Percentiles rank a stretch among this genome's conserved stretches.
These are phyloP conservation scores for Suhomyces vadensis DNA, from an alignment of 805 yeast genomes.

Conservation along the genomic window DNA sequence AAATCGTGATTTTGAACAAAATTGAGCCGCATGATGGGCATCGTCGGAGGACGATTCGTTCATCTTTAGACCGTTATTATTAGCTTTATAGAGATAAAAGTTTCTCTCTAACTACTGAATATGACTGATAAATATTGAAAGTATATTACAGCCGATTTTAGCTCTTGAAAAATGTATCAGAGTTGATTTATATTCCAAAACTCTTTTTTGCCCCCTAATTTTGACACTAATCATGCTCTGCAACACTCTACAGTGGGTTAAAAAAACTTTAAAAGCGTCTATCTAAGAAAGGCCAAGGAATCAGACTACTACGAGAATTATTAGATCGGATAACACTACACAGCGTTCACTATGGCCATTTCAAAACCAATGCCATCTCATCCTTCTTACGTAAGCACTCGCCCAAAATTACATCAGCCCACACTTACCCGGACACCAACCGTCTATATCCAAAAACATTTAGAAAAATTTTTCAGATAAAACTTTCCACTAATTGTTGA, in stretches of 20 bases:
- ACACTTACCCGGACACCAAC: constrained; percentile 14
- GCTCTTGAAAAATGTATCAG: not conserved
- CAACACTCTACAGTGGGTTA: not conserved
- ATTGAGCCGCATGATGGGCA: constrained; percentile 16
- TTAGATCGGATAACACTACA: not conserved
- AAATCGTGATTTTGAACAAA: not conserved
- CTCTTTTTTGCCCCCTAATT: not conserved
- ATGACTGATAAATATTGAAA: too few species aligned
- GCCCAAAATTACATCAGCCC: not conserved
- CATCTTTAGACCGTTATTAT: constrained; percentile 8
- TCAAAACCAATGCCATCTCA: not conserved
- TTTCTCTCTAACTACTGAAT: too few species aligned
- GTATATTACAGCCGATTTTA: not conserved
- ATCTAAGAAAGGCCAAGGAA: not conserved
- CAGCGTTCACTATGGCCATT: not conserved
- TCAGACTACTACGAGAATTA: too few species aligned
- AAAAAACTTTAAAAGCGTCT: not conserved
- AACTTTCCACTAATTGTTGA: not conserved
- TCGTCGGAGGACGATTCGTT: constrained; percentile 5
- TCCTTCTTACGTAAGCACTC: not conserved
- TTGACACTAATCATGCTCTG: not conserved
- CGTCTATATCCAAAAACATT: constrained; percentile 5
- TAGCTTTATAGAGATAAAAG: too few species aligned
- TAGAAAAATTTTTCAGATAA: constrained; percentile 13
- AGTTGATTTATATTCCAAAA: too few species aligned